Evolutionary conservation across 768 basidiomycete genomes (phyloP).

Genomic region (Boletus tylopilopsis): DNA sequence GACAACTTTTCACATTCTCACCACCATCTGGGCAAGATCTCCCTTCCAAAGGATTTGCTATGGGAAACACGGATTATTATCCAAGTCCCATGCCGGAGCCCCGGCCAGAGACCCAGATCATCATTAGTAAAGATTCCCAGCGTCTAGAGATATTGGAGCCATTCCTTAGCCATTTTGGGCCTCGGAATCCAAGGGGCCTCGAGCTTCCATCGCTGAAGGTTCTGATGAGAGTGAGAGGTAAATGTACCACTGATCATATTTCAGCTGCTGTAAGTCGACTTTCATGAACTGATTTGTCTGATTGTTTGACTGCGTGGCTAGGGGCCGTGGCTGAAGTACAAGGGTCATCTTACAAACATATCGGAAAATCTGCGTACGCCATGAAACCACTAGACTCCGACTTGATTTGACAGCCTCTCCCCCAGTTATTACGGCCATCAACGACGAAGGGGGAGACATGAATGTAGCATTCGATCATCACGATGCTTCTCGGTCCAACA

Average conservation of each 20-base stretch:
- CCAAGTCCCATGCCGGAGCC: slow-evolving; percentile 73
- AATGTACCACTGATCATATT: slow-evolving; percentile 99
- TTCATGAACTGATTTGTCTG: not conserved
- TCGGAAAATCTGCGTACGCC: slow-evolving; percentile 88
- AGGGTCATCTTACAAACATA: slow-evolving; percentile 94
- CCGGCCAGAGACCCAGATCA: slow-evolving; percentile 69
- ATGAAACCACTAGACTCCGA: not conserved
- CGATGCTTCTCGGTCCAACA: slow-evolving; percentile 36
- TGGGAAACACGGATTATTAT: slow-evolving; percentile 70
- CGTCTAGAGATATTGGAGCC: slow-evolving; percentile 85
- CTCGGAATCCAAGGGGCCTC: slow-evolving; percentile 45
- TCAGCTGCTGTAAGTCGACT: slow-evolving; percentile 77
- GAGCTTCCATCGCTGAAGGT: slow-evolving; percentile 85
- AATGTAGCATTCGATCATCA: slow-evolving; percentile 85
- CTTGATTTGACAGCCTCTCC: slow-evolving; percentile 3
- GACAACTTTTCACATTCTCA: slow-evolving; percentile 76
- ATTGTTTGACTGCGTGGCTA: slow-evolving; percentile 26
- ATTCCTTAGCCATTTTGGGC: slow-evolving; percentile 72
- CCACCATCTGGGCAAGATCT: slow-evolving; percentile 85
- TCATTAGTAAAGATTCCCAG: slow-evolving; percentile 75
- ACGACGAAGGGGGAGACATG: slow-evolving; percentile 92
- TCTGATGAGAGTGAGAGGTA: slow-evolving; percentile 89
- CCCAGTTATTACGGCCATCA: slow-evolving; percentile 88
- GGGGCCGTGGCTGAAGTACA: slow-evolving; percentile 99
- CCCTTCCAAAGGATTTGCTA: slow-evolving; percentile 76